Evolutionary conservation across 139 green algal species (phyloP).

Genomic region (Astrephomene gubernaculifera): DNA sequence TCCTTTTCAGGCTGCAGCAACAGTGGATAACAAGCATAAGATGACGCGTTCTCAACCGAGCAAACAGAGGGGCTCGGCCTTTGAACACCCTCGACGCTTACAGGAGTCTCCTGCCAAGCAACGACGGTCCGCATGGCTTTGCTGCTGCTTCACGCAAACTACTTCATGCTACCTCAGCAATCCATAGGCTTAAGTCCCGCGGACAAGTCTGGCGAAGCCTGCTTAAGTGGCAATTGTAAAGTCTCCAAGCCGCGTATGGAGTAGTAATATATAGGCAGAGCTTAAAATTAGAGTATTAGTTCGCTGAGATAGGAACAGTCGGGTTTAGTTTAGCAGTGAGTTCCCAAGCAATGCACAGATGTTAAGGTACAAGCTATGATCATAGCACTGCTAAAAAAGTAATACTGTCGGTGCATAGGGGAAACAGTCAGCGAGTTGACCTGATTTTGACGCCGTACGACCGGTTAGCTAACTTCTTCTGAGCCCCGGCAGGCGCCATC

Average conservation of each 20-base stretch:
- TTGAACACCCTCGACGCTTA: conserved; percentile 18
- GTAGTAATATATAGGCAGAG: too few species aligned
- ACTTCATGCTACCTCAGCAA: conserved; percentile 3
- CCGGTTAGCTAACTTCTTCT: too few species aligned
- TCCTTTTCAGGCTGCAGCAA: conserved; percentile 79
- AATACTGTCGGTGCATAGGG: too few species aligned
- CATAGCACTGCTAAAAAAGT: too few species aligned
- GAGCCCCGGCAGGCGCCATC: too few species aligned
- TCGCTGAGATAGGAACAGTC: not conserved
- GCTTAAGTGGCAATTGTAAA: too few species aligned
- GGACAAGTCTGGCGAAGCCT: not conserved
- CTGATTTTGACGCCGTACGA: too few species aligned
- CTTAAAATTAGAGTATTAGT: too few species aligned
- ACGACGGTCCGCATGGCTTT: conserved; percentile 65
- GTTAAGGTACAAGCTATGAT: too few species aligned
- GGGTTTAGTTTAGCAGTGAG: not conserved
- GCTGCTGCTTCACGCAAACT: not conserved
- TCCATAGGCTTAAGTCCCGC: not conserved
- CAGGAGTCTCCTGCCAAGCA: conserved; percentile 71
- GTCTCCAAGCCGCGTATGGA: too few species aligned
- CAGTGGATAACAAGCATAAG: not conserved
- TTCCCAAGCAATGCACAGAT: not conserved
- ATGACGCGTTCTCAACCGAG: not conserved
- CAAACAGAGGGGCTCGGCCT: not conserved
- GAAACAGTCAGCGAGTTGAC: too few species aligned